Evolutionary conservation across 2,329 filamentous ascomycete species (phyloP).

Genomic region (Didymella keratinophila): DNA sequence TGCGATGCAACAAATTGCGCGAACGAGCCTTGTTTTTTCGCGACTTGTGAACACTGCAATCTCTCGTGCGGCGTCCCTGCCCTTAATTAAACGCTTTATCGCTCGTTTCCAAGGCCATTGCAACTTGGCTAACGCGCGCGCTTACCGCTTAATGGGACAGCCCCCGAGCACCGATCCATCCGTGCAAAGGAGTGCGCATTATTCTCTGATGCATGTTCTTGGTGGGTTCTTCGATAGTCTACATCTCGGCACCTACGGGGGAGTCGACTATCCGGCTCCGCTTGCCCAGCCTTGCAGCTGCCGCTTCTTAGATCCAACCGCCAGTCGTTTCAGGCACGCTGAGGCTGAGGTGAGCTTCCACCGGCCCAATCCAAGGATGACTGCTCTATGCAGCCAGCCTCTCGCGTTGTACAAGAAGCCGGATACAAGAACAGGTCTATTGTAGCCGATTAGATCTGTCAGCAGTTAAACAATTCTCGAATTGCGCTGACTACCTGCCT

Average conservation of each 20-base stretch:
- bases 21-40: constrained; percentile 30
- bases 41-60: constrained; percentile 34
- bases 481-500: too few species aligned
- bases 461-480: too few species aligned
- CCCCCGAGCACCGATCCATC: constrained; percentile 5
- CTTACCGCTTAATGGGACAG: constrained; percentile 14
- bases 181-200: constrained; percentile 12
- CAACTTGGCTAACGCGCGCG: constrained; percentile 16
- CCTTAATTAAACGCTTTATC: constrained; percentile 21
- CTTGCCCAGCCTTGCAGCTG: constrained; percentile 20
- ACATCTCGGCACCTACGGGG: constrained; percentile 5
- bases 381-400: constrained; percentile 2
- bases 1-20: constrained; percentile 24
- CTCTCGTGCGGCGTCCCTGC: constrained; percentile 25
- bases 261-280: constrained; percentile 15
- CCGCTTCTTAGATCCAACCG: constrained; percentile 25
- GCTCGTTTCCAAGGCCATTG: constrained; percentile 21
- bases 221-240: constrained; percentile 13
- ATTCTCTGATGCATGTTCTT: constrained; percentile 16
- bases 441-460: too few species aligned
- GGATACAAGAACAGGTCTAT: too few species aligned
- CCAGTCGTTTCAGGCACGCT: constrained; percentile 29
- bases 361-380: constrained; percentile 5
- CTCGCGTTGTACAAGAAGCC: too few species aligned
- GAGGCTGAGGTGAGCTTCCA: constrained; percentile 18